These are phyloP conservation scores for Amorphotheca resinae DNA, from an alignment of 495 filamentous ascomycete genomes.

Conservation along the genomic window DNA sequence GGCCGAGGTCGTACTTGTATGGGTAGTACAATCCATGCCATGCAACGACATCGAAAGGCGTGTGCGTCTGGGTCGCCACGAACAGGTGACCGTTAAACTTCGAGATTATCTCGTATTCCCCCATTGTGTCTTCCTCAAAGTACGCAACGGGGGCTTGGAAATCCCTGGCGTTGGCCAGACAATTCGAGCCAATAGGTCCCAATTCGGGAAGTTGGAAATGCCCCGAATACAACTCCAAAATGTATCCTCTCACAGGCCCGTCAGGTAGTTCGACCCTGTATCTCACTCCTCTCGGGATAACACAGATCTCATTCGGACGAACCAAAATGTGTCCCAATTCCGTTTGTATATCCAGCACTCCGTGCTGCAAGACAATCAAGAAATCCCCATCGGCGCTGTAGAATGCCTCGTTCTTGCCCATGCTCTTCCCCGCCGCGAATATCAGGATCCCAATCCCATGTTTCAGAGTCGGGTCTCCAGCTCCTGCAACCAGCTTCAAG, in stretches of 20 bases:
- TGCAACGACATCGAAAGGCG: constrained; percentile 69
- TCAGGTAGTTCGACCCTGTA: constrained; percentile 58
- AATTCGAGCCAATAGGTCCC: constrained; percentile 78
- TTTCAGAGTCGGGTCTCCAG: constrained; percentile 74
- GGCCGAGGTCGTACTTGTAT: constrained; percentile 73
- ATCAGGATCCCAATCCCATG: constrained; percentile 70
- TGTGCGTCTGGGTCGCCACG: constrained; percentile 55
- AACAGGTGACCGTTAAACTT: constrained; percentile 78
- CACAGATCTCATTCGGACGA: constrained; percentile 77
- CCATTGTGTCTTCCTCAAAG: constrained; percentile 49
- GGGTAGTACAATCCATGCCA: constrained; percentile 75
- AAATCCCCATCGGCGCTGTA: constrained; percentile 90
- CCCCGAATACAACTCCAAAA: constrained; percentile 74
- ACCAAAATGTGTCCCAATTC: constrained; percentile 75
- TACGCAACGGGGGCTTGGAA: constrained; percentile 74
- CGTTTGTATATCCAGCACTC: constrained; percentile 72
- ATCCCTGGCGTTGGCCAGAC: constrained; percentile 78
- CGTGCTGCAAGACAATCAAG: constrained; percentile 74
- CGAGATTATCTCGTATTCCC: constrained; percentile 49
- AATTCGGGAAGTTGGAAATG: constrained; percentile 80
- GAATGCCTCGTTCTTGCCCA: constrained; percentile 63
- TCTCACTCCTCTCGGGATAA: constrained; percentile 74
- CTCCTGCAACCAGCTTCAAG: constrained; percentile 64
- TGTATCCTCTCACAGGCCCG: constrained; percentile 52
- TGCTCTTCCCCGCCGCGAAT: constrained; percentile 70